phyloP scores from a whole-genome alignment of 768 basidiomycete species.

The Naganishia friedmannii region DNA sequence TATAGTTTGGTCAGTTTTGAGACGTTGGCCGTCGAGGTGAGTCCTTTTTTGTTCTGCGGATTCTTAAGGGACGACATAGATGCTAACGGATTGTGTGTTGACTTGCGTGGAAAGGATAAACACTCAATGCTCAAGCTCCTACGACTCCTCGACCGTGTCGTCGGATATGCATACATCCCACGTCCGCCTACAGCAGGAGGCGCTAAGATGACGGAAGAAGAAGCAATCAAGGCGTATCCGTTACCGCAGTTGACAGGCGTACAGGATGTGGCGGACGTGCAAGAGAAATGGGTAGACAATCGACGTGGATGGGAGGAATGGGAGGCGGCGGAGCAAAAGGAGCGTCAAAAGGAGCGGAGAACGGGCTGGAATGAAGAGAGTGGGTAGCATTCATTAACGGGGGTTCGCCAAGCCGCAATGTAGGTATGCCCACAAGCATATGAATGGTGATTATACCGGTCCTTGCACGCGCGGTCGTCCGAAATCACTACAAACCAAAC shows the following conservation, averaged over 20 bases:
- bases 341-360: slow-evolving; percentile 59
- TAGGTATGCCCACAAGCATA: too few relatives aligned
- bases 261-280: slow-evolving; percentile 65
- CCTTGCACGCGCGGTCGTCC: too few relatives aligned
- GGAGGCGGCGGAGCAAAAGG: slow-evolving; percentile 69
- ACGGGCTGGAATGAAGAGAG: slow-evolving; percentile 21
- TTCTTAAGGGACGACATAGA: not conserved
- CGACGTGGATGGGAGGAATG: slow-evolving; percentile 76
- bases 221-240: slow-evolving; percentile 32
- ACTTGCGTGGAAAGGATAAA: slow-evolving; percentile 68
- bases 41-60: slow-evolving; percentile 34
- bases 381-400: too few relatives aligned
- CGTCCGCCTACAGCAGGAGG: slow-evolving; percentile 48
- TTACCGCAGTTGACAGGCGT: slow-evolving; percentile 41
- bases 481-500: too few relatives aligned
- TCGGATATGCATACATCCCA: slow-evolving; percentile 85
- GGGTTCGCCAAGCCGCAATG: not conserved
- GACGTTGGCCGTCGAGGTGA: slow-evolving; percentile 89
- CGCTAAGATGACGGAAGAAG: slow-evolving; percentile 50
- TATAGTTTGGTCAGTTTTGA: slow-evolving; percentile 91
- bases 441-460: too few relatives aligned
- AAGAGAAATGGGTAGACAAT: slow-evolving; percentile 91
- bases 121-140: slow-evolving; percentile 87
- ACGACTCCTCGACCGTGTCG: slow-evolving; percentile 79
- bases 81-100: too few relatives aligned